Evolutionary conservation across 2,329 filamentous ascomycete genomes (phyloP).

Genomic region (Zarea fungicola): DNA sequence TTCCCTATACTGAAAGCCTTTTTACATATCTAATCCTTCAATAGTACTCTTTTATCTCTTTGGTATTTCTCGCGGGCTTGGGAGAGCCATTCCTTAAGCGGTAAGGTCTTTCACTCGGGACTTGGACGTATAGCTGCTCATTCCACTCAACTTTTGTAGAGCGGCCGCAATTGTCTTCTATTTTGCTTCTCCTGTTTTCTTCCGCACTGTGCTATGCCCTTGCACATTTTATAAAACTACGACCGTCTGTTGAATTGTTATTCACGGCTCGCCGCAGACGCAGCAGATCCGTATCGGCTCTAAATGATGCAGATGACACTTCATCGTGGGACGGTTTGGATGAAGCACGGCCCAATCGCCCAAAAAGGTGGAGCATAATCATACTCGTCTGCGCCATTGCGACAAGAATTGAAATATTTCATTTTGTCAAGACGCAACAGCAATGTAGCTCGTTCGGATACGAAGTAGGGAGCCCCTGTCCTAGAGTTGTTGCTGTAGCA

Average conservation of each 20-base stretch:
- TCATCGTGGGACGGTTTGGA: background rate
- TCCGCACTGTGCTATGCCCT: background rate
- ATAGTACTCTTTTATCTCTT: conserved; percentile 24
- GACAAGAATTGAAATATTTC: conserved; percentile 43
- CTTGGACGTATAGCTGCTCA: background rate
- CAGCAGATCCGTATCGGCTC: background rate
- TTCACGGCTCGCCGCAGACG: background rate
- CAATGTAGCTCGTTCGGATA: conserved; percentile 47
- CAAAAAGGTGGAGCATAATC: conserved; percentile 41
- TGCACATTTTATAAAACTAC: background rate
- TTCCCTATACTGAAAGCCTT: background rate
- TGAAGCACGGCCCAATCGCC: conserved; percentile 33
- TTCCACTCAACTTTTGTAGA: conserved; percentile 31
- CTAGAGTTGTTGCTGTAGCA: background rate
- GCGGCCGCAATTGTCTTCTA: conserved; percentile 40
- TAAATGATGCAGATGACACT: background rate
- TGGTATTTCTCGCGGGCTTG: conserved; percentile 42
- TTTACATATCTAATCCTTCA: background rate
- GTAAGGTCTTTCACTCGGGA: conserved; percentile 25
- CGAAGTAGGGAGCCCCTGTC: conserved; percentile 35
- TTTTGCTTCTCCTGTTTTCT: conserved; percentile 5
- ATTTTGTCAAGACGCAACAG: conserved; percentile 39
- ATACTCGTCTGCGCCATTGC: conserved; percentile 40
- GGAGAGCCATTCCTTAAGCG: conserved; percentile 44
- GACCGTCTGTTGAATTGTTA: background rate